Base-by-base conservation (phyloP, 73 alveolate species). In the Effrenium voratum region DNA sequence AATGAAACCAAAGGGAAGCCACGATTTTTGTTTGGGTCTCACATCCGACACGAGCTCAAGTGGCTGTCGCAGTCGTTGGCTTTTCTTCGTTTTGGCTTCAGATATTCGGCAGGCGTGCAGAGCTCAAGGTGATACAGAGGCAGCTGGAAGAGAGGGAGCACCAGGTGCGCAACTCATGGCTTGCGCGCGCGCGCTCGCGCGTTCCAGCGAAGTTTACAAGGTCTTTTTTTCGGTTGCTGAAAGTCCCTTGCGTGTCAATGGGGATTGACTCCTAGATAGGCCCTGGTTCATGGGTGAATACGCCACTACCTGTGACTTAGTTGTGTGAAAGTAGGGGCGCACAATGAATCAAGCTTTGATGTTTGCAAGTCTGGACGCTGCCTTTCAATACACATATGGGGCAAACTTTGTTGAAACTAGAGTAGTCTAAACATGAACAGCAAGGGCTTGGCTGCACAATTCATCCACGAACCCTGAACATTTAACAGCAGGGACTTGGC, bases 111-210 rank as follows among this genome's bases (percentile, higher is more conserved):
- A 84, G 93, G 77, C 93, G 93, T 12, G 57, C 84, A 3, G 95
- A 88, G 47, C 38, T 88, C 34, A 88, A 66, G 47, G 50, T 52
- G 13, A n/a, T 88, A 49, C 95, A 88, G 77, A 88, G 59, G 85
- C 83, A 88, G 95, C 84, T 88, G 38, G 95, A 60, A 63, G 95
- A 88, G 70, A 36, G 95, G 10, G 95, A 88, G 30, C 95, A 88
- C 40, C 86, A 88, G 95, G 82, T 72, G 49, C n/a, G 95, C 72
- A 16, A n/a, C 43, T 45, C 41, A 40, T 38, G n/a, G 72, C 72
- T 5, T 30, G 13, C 34, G 22, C 30, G 6, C 19, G 0, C 0
- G 32, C 30, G 13, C 52, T 30, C 22, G 50, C 13, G 52, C 30
- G 84, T 36, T 73, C 6, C n/a, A 0, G 50, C 30, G 34, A 1